phyloP scores from a whole-genome alignment of 495 filamentous ascomycete species.

The Penicillium parvum region DNA sequence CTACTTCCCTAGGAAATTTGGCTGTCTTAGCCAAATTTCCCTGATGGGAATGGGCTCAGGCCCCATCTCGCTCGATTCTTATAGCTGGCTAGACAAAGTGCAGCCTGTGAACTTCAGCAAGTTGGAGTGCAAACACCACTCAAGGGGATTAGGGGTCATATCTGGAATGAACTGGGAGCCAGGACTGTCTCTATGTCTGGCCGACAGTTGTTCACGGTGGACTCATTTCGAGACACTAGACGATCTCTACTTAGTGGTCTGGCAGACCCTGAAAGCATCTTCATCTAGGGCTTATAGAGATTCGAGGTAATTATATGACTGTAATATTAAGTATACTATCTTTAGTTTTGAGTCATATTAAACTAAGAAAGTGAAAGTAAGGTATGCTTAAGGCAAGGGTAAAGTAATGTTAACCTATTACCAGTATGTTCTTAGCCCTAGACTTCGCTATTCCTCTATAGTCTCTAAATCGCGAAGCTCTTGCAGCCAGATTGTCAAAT shows the following conservation, averaged over 20 bases:
- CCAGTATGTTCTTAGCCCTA: no score
- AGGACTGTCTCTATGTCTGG: slow-evolving; percentile 74
- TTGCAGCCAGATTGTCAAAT: slow-evolving; percentile 9
- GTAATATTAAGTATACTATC: no score
- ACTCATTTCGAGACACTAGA: slow-evolving; percentile 76
- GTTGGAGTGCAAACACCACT: slow-evolving; percentile 77
- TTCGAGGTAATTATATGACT: no score
- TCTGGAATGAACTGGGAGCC: slow-evolving; percentile 81
- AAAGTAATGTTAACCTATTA: no score
- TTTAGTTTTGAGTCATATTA: no score
- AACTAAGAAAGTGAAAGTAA: no score
- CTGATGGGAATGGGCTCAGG: no score
- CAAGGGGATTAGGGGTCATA: slow-evolving; percentile 56
- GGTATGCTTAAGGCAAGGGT: no score
- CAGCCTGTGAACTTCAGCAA: slow-evolving; percentile 88
- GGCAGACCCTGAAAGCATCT: slow-evolving; percentile 80
- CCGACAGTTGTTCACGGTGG: slow-evolving; percentile 80
- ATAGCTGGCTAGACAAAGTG: slow-evolving; percentile 71
- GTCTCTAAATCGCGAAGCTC: slow-evolving; percentile 15
- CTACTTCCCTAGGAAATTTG: no score
- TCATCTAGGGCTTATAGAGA: slow-evolving; percentile 68
- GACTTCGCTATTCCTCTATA: no score
- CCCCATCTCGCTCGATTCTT: slow-evolving; percentile 76
- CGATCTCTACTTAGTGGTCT: slow-evolving; percentile 75
- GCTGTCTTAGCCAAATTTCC: no score